Percentiles rank a stretch among this genome's conserved stretches.
phyloP scores from a whole-genome alignment of 1,139 yeast genomes.

The Sugiyamaella castrensis region DNA sequence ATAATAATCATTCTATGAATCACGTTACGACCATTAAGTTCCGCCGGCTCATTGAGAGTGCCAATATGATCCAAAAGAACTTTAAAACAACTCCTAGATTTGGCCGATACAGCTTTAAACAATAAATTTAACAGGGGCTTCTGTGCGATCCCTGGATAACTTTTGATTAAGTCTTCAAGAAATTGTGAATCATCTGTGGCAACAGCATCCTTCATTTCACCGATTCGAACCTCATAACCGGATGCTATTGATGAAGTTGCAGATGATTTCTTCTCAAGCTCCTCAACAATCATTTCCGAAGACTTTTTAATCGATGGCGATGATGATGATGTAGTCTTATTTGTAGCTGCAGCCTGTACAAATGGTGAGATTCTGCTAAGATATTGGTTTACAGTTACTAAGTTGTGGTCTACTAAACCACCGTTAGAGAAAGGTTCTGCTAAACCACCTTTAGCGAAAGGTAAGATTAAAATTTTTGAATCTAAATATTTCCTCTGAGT shows the following conservation, averaged over 20 bases:
- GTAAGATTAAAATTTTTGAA: slow-evolving; percentile 69
- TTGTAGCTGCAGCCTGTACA: neutral
- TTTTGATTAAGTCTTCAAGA: slow-evolving; percentile 17
- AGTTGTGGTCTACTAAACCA: slow-evolving; percentile 51
- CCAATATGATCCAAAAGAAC: slow-evolving; percentile 48
- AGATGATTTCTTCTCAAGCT: slow-evolving; percentile 16
- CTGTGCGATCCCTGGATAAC: slow-evolving; percentile 24
- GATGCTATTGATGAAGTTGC: slow-evolving; percentile 14
- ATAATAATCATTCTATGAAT: slow-evolving; percentile 79
- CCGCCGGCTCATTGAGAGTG: slow-evolving; percentile 59
- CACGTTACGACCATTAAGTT: slow-evolving; percentile 78
- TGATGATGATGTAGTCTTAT: slow-evolving; percentile 1
- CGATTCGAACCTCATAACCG: slow-evolving; percentile 18
- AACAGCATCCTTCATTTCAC: slow-evolving; percentile 24
- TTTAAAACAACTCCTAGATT: slow-evolving; percentile 56
- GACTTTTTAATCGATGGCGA: neutral
- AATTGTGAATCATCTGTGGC: slow-evolving; percentile 33
- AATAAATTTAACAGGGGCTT: slow-evolving; percentile 54
- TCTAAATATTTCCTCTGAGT: slow-evolving; percentile 65
- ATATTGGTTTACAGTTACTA: slow-evolving; percentile 55
- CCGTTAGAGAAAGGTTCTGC: slow-evolving; percentile 73
- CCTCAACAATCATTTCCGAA: slow-evolving; percentile 14
- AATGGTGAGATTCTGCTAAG: slow-evolving; percentile 49
- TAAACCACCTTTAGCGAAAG: slow-evolving; percentile 72
- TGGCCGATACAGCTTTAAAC: slow-evolving; percentile 57